Base-by-base conservation (phyloP, 345 rosid genomes). In the Melaleuca alternifolia region DNA sequence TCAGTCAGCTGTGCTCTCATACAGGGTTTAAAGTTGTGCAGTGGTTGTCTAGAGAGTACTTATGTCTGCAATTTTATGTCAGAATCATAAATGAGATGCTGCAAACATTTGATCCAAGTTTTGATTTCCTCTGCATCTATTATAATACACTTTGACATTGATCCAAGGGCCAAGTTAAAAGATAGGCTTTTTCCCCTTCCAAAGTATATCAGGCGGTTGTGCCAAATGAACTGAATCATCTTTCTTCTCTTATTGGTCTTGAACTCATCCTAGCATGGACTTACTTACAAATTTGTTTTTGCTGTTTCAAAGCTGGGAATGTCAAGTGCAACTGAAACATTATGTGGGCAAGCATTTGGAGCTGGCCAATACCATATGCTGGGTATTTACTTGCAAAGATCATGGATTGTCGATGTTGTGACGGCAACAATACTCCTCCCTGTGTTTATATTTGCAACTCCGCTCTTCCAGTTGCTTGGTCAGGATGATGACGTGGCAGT, bases 281-380 rank as follows among this genome's bases (percentile, higher is more conserved):
- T 28, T 24, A 41, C 37, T 48, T 54, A 30, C 28, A 53, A n/a
- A 51, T 28, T 48, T 16, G 16, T 83, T 83, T 6, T 65, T 21
- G 83, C 48, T 71, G 48, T 71, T 71, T 37, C 4, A 7, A 54
- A 91, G 93, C 26, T 91, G 24, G 93, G 93, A 30, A 91, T 91
- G 93, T 88, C 91, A 30, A 91, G 93, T 12, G 93, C 93, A 10
- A 87, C 91, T 1, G 93, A 91, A 50, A 91, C 93, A 23, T 83
- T 91, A 37, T 91, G 93, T 13, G 90, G 93, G 11, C 93, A 91
- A 86, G 91, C 93, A 18, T 91, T 57, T 54, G 93, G 93, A 12
- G 93, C 93, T 1, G 61, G 84, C 51, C 91, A 87, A 30, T 76
- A 87, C 86, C 88, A 90, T 83, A 90, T 91, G 91, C 44, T 91